These are phyloP conservation scores for Termitomyces sp. DNA, from an alignment of 768 basidiomycete genomes.

Conservation along the genomic window DNA sequence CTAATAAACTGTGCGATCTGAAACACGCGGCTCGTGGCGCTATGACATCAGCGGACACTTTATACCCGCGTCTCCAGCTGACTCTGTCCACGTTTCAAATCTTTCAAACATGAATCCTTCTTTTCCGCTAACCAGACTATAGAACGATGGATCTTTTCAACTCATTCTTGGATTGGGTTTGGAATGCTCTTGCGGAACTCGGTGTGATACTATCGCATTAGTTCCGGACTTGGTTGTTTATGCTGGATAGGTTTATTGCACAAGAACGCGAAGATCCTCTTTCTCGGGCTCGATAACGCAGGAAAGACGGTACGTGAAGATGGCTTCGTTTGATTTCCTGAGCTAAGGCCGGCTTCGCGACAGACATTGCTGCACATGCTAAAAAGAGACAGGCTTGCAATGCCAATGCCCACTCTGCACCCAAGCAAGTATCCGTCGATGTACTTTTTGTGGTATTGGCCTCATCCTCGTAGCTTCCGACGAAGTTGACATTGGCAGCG, in stretches of 20 bases:
- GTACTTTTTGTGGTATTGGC: not conserved
- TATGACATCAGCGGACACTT: not conserved
- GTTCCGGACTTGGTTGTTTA: not conserved
- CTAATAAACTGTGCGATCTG: no score
- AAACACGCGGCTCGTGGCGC: not conserved
- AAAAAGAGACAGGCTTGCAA: slow-evolving; percentile 97
- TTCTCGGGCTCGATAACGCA: slow-evolving; percentile 97
- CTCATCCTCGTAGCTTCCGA: slow-evolving; percentile 72
- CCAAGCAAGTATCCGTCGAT: slow-evolving; percentile 61
- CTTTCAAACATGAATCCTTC: not conserved
- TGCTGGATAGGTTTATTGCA: slow-evolving; percentile 67
- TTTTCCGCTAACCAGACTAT: not conserved
- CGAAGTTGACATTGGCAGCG: slow-evolving; percentile 96
- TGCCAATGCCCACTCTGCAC: slow-evolving; percentile 94
- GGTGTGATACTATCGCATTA: slow-evolving; percentile 38
- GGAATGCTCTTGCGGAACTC: slow-evolving; percentile 89
- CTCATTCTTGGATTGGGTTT: slow-evolving; percentile 93
- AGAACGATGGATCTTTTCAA: slow-evolving; percentile 31
- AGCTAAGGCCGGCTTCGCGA: not conserved
- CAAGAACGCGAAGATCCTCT: slow-evolving; percentile 99
- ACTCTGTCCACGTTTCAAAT: not conserved
- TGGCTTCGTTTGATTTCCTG: not conserved
- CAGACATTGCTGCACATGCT: slow-evolving; percentile 98
- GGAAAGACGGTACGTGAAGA: slow-evolving; percentile 83
- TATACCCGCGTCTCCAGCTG: not conserved